Percentiles rank a stretch among this genome's conserved stretches.
These are phyloP conservation scores for Epichloe aotearoae DNA, from an alignment of 2,329 filamentous ascomycete species.

Conservation along the genomic window DNA sequence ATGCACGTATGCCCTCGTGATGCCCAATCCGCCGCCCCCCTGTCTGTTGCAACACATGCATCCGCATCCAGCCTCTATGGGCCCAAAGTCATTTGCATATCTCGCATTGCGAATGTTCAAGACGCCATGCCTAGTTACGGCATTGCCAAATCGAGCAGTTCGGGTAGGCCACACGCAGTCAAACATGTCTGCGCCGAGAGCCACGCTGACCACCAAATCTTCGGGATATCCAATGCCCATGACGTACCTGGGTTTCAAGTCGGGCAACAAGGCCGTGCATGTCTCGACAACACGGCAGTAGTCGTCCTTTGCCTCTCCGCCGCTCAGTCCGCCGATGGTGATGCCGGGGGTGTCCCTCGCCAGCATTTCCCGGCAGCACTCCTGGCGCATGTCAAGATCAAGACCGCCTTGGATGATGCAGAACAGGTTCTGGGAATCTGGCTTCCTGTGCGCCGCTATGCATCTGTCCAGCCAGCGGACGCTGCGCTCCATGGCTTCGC, in stretches of 20 bases:
- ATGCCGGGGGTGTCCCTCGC: constrained; percentile 89
- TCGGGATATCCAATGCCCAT: constrained; percentile 99
- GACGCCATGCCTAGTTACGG: constrained; percentile 68
- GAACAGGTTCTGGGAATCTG: constrained; percentile 79
- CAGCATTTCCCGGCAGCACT: constrained; percentile 82
- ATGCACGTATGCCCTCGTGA: constrained; percentile 81
- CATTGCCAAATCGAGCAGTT: constrained; percentile 92
- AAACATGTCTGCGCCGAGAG: constrained; percentile 96
- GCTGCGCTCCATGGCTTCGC: constrained; percentile 87
- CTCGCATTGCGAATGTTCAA: constrained; percentile 68
- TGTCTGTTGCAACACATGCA: constrained; percentile 60
- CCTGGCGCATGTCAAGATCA: constrained; percentile 69
- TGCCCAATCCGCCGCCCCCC: constrained; percentile 59
- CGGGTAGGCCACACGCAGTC: constrained; percentile 98
- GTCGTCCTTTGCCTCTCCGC: constrained; percentile 85
- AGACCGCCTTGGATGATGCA: constrained; percentile 97
- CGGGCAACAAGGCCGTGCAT: constrained; percentile 74
- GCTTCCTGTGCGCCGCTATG: constrained; percentile 76
- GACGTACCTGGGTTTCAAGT: constrained; percentile 91
- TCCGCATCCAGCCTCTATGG: constrained; percentile 70
- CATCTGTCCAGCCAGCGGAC: constrained; percentile 94
- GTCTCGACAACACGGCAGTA: constrained; percentile 84
- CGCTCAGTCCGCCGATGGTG: constrained; percentile 87
- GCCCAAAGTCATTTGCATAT: constrained; percentile 68
- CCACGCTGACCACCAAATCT: constrained; percentile 85